Evolutionary conservation across 2,329 filamentous ascomycete species (phyloP), one percentile per base, ranked within the genome.

Genomic region (Pseudogymnoascus sp.): DNA sequence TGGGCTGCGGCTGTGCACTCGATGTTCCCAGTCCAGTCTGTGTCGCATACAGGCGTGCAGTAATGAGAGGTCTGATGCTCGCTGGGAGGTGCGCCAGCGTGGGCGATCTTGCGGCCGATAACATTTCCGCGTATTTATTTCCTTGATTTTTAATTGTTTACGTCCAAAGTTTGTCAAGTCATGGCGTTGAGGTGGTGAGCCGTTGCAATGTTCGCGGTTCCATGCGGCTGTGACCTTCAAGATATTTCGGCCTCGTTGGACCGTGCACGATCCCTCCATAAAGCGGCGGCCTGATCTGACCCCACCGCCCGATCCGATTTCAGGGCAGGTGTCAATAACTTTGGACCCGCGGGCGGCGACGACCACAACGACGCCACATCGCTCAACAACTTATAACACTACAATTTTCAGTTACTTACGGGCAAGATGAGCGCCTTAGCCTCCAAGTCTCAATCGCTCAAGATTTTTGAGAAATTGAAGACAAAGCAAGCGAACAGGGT

Each of bases 391-490:
- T 29, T 25, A 42, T 61, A 61, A 38, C 59, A 51, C 36, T 33
- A 61, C 39, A 55, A 42, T 39, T 31, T 66, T 68, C 65, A 67
- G 66, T 68, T 64, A 64, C 21, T 17, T 10, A 21, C 58, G 58
- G 67, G 63, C 58, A 61, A 36, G 29, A 87, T 87, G 84, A 83
- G 80, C 75, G 67, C 66, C 31, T 80, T 88, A 70, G 94, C 94
- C 74, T 88, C 90, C 61, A 99, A 97, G 82, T 86, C 91, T 74
- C 87, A 97, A 81, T 97, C 93, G 78, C 90, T 93, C 76, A 93
- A 92, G 79, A 91, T 99, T 77, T 99, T 99, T 79, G 90, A 96
- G 81, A 97, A 97, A 81, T 80, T 97, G 75, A 97, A 96, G 83
- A 84, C 87, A 63, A 96, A 97, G 81, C 85, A 88, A 64, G 91